Percentiles rank a stretch among this genome's conserved stretches.
These are phyloP conservation scores for Pseudoperonospora humuli DNA, from an alignment of 352 stramenopile species.

Conservation along the genomic window DNA sequence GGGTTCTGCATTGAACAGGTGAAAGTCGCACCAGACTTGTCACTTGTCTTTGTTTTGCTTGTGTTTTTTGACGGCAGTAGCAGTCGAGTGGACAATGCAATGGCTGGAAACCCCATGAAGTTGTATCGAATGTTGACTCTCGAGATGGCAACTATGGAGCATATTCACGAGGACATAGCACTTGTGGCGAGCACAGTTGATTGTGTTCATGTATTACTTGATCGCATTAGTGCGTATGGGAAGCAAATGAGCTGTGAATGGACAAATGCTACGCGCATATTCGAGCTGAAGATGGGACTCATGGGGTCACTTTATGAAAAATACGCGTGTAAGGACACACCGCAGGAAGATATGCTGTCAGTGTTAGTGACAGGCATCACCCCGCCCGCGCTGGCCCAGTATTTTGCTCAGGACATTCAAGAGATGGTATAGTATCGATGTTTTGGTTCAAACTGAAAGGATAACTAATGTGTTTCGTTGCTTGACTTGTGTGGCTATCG, in stretches of 20 bases:
- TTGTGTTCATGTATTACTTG: slow-evolving; percentile 21
- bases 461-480: background rate
- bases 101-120: slow-evolving; percentile 1
- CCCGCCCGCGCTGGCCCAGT: slow-evolving; percentile 56
- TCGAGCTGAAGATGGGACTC: slow-evolving; percentile 72
- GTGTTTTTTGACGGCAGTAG: slow-evolving; percentile 4
- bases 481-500: background rate
- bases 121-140: slow-evolving; percentile 34
- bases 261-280: slow-evolving; percentile 70
- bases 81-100: background rate
- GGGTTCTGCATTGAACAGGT: slow-evolving; percentile 30
- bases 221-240: slow-evolving; percentile 19
- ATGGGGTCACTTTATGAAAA: slow-evolving; percentile 74
- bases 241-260: slow-evolving; percentile 51
- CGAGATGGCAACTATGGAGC: slow-evolving; percentile 24
- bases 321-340: slow-evolving; percentile 51
- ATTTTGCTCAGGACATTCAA: slow-evolving; percentile 78
- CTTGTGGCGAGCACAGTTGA: slow-evolving; percentile 26
- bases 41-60: slow-evolving; percentile 29
- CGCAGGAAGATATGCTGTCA: slow-evolving; percentile 70
- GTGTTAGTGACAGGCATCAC: slow-evolving; percentile 49
- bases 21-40: slow-evolving; percentile 30
- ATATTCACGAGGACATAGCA: slow-evolving; percentile 24
- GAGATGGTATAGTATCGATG: slow-evolving; percentile 47
- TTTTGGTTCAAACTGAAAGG: background rate